Evolutionary conservation across 768 basidiomycete genomes (phyloP).

Genomic region (Cubamyces sp.): DNA sequence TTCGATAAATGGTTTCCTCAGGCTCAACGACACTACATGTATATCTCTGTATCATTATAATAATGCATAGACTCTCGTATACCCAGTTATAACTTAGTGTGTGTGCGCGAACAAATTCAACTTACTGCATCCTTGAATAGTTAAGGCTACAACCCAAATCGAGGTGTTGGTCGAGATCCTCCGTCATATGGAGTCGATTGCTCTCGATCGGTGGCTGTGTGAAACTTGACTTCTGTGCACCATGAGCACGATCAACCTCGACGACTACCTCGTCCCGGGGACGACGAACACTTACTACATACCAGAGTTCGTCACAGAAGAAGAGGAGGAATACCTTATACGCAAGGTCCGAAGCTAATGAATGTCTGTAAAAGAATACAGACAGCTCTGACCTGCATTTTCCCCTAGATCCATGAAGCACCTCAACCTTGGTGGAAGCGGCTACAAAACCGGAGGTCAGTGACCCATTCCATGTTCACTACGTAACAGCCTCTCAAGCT

Average conservation of each 20-base stretch:
- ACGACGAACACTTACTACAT: constrained; percentile 62
- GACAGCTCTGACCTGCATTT: too few relatives aligned
- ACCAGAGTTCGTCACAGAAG: constrained; percentile 70
- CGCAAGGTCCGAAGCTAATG: constrained; percentile 58
- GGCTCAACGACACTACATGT: not conserved
- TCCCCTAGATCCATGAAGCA: constrained; percentile 67
- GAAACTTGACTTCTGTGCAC: not conserved
- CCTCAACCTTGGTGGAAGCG: constrained; percentile 86
- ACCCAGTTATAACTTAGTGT: not conserved
- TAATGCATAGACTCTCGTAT: not conserved
- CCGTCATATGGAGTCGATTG: too few relatives aligned
- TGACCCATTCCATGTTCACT: constrained; percentile 44
- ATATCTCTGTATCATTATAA: not conserved
- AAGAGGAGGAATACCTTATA: constrained; percentile 78
- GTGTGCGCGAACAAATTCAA: too few relatives aligned
- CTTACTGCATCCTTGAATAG: too few relatives aligned
- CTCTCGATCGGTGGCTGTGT: constrained; percentile 9
- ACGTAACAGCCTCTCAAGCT: not conserved
- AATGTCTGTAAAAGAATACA: constrained; percentile 11
- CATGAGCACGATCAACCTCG: constrained; percentile 10
- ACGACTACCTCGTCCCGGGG: constrained; percentile 19
- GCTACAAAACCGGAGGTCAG: constrained; percentile 70
- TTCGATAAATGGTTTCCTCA: not conserved
- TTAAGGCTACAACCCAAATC: too few relatives aligned
- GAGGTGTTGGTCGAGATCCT: too few relatives aligned